Percentiles rank a stretch among this genome's conserved stretches.
Evolutionary conservation across 2,329 filamentous ascomycete genomes (phyloP).

Genomic region (Colletotrichum sp.): DNA sequence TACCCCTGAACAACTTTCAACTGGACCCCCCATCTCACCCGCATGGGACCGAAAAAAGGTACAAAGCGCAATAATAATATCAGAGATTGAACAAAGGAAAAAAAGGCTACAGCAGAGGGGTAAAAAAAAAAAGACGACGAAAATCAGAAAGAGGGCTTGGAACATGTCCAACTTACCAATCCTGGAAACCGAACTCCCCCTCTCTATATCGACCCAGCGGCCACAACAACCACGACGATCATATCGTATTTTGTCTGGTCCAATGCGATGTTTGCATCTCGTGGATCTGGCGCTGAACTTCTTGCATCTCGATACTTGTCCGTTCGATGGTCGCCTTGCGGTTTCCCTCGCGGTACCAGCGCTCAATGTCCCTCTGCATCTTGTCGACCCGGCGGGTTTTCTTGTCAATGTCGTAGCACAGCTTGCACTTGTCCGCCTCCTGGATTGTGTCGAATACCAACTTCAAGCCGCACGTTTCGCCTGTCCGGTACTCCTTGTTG

Average conservation of each 20-base stretch:
- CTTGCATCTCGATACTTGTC: conserved; percentile 71
- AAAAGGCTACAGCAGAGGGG: not conserved
- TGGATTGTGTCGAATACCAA: conserved; percentile 78
- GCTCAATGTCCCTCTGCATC: conserved; percentile 75
- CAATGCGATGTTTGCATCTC: conserved; percentile 47
- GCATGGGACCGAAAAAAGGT: not conserved
- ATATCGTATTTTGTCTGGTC: conserved; percentile 40
- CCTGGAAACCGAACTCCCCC: not conserved
- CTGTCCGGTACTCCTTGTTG: conserved; percentile 92
- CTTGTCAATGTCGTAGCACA: conserved; percentile 88
- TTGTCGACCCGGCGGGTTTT: conserved; percentile 78
- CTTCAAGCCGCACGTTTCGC: conserved; percentile 95
- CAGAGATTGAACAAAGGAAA: not conserved
- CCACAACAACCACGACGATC: not conserved
- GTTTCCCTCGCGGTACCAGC: conserved; percentile 80
- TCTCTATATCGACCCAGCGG: not conserved
- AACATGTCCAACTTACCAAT: conserved; percentile 3
- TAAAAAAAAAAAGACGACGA: not conserved
- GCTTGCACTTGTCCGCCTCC: conserved; percentile 72
- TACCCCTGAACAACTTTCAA: conserved; percentile 6
- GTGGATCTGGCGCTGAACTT: conserved; percentile 65
- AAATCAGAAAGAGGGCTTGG: not conserved
- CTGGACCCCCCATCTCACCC: not conserved
- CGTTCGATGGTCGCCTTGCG: conserved; percentile 75
- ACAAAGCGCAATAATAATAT: not conserved